Evolutionary conservation across 495 filamentous ascomycete species (phyloP).

Genomic region (Lasiosphaeriaceae sp.): DNA sequence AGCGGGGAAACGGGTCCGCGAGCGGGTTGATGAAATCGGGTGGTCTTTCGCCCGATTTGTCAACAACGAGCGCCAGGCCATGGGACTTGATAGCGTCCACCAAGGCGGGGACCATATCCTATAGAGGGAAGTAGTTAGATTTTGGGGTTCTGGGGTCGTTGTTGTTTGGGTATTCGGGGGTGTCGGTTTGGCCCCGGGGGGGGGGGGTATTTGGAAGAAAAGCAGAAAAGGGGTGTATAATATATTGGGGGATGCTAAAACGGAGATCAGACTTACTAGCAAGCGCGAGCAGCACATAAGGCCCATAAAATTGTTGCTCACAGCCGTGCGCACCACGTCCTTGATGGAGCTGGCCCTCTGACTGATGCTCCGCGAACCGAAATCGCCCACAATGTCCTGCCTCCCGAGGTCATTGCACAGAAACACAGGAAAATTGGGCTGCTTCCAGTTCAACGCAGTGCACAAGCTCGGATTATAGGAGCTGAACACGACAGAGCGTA

Average conservation of each 20-base stretch:
- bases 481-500: slow-evolving; percentile 86
- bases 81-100: slow-evolving; percentile 91
- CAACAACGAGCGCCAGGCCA: slow-evolving; percentile 87
- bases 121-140: slow-evolving; percentile 30
- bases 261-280: slow-evolving; percentile 56
- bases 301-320: slow-evolving; percentile 97
- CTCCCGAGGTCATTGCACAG: slow-evolving; percentile 87
- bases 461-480: slow-evolving; percentile 87
- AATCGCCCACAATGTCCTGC: slow-evolving; percentile 24
- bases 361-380: slow-evolving; percentile 52
- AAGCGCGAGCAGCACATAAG: slow-evolving; percentile 82
- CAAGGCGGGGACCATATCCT: slow-evolving; percentile 91
- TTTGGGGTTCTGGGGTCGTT: too few species aligned
- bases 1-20: slow-evolving; percentile 43
- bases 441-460: slow-evolving; percentile 96
- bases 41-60: slow-evolving; percentile 57
- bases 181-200: too few species aligned
- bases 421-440: slow-evolving; percentile 95
- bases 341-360: slow-evolving; percentile 78
- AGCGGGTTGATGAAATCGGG: slow-evolving; percentile 17
- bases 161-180: too few species aligned
- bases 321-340: slow-evolving; percentile 88
- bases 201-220: too few species aligned
- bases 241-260: neutral
- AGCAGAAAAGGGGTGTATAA: too few species aligned